Percentiles rank a stretch among this genome's conserved stretches.
Conservation (phyloP, 139 green algal genomes). For the Chlorella ohadii region DNA sequence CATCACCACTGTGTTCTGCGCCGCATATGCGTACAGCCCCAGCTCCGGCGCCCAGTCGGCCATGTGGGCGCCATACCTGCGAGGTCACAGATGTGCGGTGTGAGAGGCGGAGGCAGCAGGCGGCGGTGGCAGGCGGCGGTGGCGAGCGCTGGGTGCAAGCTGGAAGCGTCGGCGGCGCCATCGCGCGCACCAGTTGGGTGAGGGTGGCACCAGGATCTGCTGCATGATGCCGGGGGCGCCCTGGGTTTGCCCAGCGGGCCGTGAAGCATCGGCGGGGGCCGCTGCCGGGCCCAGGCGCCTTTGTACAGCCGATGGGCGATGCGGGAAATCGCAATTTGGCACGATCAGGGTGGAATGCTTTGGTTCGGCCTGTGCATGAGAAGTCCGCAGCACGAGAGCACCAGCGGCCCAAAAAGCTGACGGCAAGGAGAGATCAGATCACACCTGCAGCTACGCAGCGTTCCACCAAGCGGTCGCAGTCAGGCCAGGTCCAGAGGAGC, state of each 20-base stretch:
- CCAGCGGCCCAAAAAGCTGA: too few species aligned
- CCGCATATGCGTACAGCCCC: slow-evolving; percentile 33
- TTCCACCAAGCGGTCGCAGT: too few species aligned
- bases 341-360: too few species aligned
- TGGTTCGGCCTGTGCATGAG: too few species aligned
- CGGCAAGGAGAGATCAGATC: too few species aligned
- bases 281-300: not conserved
- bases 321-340: not conserved
- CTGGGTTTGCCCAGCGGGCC: not conserved
- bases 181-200: slow-evolving; percentile 37
- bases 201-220: slow-evolving; percentile 26
- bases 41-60: slow-evolving; percentile 7
- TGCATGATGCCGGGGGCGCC: not conserved
- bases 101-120: not conserved
- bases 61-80: slow-evolving; percentile 43
- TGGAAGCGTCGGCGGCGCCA: too few species aligned
- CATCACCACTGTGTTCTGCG: slow-evolving; percentile 39
- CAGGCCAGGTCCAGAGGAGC: too few species aligned
- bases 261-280: not conserved
- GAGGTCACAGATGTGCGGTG: not conserved
- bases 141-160: not conserved
- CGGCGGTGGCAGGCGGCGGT: not conserved
- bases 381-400: too few species aligned
- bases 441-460: too few species aligned
- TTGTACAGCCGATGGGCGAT: not conserved